Percentiles rank a stretch among this genome's conserved stretches.
Conservation (phyloP, 1,284 basidiomycete species). For the Malassezia psittaci region DNA sequence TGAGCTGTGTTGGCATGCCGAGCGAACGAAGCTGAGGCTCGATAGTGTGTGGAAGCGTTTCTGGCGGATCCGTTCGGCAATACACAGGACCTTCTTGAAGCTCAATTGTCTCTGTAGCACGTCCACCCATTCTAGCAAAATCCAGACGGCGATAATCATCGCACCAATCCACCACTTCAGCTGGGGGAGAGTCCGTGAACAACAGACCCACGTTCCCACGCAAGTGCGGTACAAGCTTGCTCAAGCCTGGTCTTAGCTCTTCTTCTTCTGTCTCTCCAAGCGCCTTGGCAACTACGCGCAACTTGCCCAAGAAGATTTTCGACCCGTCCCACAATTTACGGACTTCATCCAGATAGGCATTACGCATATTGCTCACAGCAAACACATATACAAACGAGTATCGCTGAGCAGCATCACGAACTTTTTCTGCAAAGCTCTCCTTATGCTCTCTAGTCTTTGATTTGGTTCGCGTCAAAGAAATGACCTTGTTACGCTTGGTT, state of each 20-base stretch:
- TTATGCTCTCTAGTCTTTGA: constrained; percentile 61
- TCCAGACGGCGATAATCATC: constrained; percentile 76
- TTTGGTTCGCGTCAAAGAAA: constrained; percentile 54
- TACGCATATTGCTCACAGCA: constrained; percentile 86
- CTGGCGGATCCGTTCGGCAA: constrained; percentile 41
- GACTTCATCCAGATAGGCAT: constrained; percentile 84
- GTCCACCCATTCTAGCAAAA: constrained; percentile 79
- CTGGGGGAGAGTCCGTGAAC: constrained; percentile 75
- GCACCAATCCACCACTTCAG: constrained; percentile 91
- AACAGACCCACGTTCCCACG: constrained; percentile 86
- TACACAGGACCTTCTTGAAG: constrained; percentile 56
- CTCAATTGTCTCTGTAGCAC: constrained; percentile 63
- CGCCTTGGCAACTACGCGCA: constrained; percentile 89
- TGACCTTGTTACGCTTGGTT: constrained; percentile 49
- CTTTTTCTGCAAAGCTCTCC: constrained; percentile 68
- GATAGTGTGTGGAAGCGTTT: constrained; percentile 86
- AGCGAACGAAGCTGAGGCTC: constrained; percentile 88
- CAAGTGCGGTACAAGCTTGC: constrained; percentile 74
- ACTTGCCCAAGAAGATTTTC: constrained; percentile 76
- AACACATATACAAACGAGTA: constrained; percentile 94
- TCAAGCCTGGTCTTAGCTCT: constrained; percentile 71
- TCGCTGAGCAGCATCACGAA: constrained; percentile 55
- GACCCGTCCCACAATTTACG: constrained; percentile 78
- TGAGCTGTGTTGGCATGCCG: constrained; percentile 74
- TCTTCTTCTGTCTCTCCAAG: constrained; percentile 78